Percentiles rank a stretch among this genome's conserved stretches.
Conservation (phyloP, 164 flowering plant genomes). For the Aristolochia fimbriata region DNA sequence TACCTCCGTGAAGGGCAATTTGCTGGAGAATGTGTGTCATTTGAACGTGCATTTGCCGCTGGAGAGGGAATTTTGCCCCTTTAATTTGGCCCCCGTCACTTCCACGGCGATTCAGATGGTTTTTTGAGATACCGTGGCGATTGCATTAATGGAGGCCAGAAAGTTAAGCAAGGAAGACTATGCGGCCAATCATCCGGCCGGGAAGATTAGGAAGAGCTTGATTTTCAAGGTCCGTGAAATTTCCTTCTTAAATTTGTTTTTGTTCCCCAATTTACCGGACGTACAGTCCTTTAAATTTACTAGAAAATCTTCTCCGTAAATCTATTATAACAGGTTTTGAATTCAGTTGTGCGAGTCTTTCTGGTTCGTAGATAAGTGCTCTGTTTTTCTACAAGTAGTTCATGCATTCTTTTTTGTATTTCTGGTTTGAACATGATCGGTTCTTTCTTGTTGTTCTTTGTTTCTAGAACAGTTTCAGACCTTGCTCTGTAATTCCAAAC, state of each 20-base stretch:
- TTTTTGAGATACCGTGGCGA: slow-evolving; percentile 93
- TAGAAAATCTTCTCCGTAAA: too few relatives aligned
- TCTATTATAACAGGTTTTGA: background rate
- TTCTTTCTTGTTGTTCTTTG: too few relatives aligned
- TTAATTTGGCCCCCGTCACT: slow-evolving; percentile 92
- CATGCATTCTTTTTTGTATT: too few relatives aligned
- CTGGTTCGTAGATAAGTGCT: too few relatives aligned
- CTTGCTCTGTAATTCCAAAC: too few relatives aligned
- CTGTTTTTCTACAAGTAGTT: too few relatives aligned
- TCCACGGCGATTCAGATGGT: slow-evolving; percentile 98
- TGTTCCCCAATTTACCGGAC: too few relatives aligned
- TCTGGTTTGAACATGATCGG: too few relatives aligned
- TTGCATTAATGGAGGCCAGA: slow-evolving; percentile 85
- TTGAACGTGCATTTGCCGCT: slow-evolving; percentile 84
- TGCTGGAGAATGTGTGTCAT: slow-evolving; percentile 46
- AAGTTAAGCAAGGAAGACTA: slow-evolving; percentile 69
- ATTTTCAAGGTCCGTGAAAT: slow-evolving; percentile 61
- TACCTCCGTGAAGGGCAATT: slow-evolving; percentile 43
- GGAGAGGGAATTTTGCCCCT: slow-evolving; percentile 95
- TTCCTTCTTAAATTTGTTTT: too few relatives aligned
- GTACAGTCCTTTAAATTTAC: too few relatives aligned
- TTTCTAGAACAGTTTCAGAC: too few relatives aligned
- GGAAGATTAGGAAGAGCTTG: slow-evolving; percentile 83
- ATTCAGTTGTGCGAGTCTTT: background rate
- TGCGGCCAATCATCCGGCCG: slow-evolving; percentile 93